These are phyloP conservation scores for Polytrichum formosum DNA, from an alignment of 225 moss, liverwort and hornwort genomes.

Conservation along the genomic window DNA sequence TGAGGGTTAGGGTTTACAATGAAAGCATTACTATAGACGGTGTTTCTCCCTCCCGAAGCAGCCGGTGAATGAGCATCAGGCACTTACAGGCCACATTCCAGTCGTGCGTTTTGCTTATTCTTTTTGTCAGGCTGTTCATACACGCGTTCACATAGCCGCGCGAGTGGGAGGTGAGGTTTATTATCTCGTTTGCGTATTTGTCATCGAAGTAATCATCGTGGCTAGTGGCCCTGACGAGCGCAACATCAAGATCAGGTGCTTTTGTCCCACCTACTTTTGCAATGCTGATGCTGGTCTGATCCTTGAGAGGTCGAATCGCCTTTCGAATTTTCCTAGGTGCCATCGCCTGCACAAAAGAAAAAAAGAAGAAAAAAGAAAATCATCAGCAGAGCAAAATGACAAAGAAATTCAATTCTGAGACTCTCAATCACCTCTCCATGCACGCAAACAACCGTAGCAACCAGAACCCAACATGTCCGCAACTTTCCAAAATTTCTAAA, in stretches of 20 bases:
- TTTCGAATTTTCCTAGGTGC: conserved; percentile 90
- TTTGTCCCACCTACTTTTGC: conserved; percentile 77
- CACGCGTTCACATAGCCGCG: conserved; percentile 83
- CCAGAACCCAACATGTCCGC: no score
- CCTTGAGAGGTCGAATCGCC: conserved; percentile 85
- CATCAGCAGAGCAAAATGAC: no score
- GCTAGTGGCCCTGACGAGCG: conserved; percentile 87
- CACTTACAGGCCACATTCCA: conserved; percentile 93
- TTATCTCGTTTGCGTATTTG: conserved; percentile 67
- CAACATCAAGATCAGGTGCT: conserved; percentile 78
- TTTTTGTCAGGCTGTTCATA: conserved; percentile 51
- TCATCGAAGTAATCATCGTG: conserved; percentile 88
- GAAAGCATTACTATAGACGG: no score
- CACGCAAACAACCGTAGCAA: no score
- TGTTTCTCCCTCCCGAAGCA: conserved; percentile 91
- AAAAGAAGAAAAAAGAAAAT: no score
- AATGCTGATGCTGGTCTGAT: conserved; percentile 85
- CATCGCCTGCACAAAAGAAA: conserved; percentile 43
- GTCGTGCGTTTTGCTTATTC: conserved; percentile 72
- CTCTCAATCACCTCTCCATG: no score
- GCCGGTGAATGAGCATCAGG: conserved; percentile 87
- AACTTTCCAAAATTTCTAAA: no score
- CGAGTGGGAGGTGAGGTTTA: conserved; percentile 71
- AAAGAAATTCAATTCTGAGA: no score
- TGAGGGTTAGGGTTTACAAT: no score